Base-by-base conservation (phyloP, 352 stramenopile genomes). In the Globisporangium emineosum region DNA sequence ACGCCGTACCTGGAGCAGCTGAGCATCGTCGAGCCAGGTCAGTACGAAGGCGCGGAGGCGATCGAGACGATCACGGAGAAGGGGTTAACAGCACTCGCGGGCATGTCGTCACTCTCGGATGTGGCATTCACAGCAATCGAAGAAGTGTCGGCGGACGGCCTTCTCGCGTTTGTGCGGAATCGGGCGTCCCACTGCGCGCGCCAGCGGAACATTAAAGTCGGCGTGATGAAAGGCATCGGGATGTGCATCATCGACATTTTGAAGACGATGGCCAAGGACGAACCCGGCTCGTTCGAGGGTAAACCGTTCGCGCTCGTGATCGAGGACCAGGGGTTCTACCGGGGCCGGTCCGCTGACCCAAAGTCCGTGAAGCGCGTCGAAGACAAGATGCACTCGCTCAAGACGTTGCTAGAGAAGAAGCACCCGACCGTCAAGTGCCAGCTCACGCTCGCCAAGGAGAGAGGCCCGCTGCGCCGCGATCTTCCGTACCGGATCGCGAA, bases 181-280 rank as follows among this genome's bases (percentile, higher is more conserved):
- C 62, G 64, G 23, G 57, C 70, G n/a, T 60, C 70, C 19, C 60
- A 67, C 6, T 73, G 64, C 25, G 64, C 77, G 8, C 66, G 73
- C 29, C 75, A 82, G 29, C 75, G 75, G 29, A 80, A 82, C 45
- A 50, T 80, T 43, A 82, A 80, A 21, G 69, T 82, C 42, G 75
- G 75, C 25, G 33, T 82, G 15, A 62, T 82, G 60, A 64, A 65
- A 17, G 63, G 68, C 29, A 69, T 80, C 21, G 67, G 72, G 27
- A 68, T 67, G 40, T 68, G 70, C 25, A 68, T 82, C 10, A 30
- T 72, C n/a, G 65, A 72, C 21, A 55, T 82, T 25, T 21, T 78
- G 5, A 56, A 75, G 30, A 61, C 68, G 0, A 57, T 82, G 32
- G 63, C 65, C 1, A 61, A 68, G 9, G 67, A 75, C 57, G 69